Evolutionary conservation across 495 filamentous ascomycete genomes (phyloP).

Genomic region (Penicillium herquei): DNA sequence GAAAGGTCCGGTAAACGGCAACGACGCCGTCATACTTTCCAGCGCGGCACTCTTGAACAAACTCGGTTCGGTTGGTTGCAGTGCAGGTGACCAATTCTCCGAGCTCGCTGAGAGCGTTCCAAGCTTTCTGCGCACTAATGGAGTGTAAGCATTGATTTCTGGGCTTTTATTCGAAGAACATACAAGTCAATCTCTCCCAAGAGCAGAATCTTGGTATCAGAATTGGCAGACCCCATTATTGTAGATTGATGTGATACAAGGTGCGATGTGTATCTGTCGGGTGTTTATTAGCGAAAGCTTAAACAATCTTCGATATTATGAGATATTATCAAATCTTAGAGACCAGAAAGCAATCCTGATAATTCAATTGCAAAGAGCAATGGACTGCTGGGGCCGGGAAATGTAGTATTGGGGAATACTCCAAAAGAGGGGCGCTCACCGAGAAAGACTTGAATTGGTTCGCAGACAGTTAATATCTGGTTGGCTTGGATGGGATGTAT

Average conservation of each 20-base stretch:
- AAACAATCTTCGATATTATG: neutral
- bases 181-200: constrained; percentile 36
- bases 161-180: neutral
- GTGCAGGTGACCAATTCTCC: constrained; percentile 48
- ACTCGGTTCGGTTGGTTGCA: constrained; percentile 60
- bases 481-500: no score
- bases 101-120: constrained; percentile 48
- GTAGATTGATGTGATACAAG: neutral
- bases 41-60: constrained; percentile 68
- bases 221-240: constrained; percentile 16
- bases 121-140: constrained; percentile 31
- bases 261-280: neutral
- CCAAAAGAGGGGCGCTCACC: no score
- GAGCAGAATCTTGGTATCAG: constrained; percentile 54
- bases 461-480: no score
- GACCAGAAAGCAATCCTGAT: no score
- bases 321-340: no score
- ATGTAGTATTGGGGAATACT: no score
- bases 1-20: constrained; percentile 76
- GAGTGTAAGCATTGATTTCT: neutral
- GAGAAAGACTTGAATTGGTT: no score
- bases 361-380: no score
- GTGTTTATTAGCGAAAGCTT: neutral
- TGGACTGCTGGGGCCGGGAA: no score
- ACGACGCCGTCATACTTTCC: constrained; percentile 67